Conservation (phyloP, 176 grass and related monocot genomes). For the Hyparrhenia diplandra region DNA sequence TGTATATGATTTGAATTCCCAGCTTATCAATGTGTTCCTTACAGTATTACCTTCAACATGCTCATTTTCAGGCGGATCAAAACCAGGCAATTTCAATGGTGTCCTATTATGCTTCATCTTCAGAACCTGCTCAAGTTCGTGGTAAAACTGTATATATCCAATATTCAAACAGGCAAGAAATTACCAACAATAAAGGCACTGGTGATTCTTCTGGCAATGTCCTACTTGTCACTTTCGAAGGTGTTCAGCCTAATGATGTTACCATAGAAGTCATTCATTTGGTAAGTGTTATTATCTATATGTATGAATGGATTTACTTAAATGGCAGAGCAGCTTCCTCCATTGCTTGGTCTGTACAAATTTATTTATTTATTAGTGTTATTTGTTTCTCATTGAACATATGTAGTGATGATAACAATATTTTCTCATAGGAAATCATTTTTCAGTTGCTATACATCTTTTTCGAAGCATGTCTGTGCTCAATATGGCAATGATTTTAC, state of each 20-base stretch:
- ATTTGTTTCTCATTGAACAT: neutral
- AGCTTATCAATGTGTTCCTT: conserved; percentile 2
- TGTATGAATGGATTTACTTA: neutral
- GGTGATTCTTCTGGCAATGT: conserved; percentile 85
- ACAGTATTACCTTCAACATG: conserved; percentile 17
- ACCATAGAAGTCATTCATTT: conserved; percentile 98
- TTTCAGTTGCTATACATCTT: neutral
- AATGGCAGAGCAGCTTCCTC: neutral
- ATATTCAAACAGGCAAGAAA: conserved; percentile 96
- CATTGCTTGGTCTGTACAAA: neutral
- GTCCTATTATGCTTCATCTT: conserved; percentile 82
- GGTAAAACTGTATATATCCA: conserved; percentile 97
- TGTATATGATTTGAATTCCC: neutral
- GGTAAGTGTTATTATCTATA: conserved; percentile 38
- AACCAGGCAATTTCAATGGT: conserved; percentile 98
- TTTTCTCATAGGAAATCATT: neutral
- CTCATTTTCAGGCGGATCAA: conserved; percentile 65
- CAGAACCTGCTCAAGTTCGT: conserved; percentile 91
- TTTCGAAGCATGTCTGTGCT: neutral
- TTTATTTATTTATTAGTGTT: neutral
- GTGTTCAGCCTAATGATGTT: conserved; percentile 72
- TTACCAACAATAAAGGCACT: conserved; percentile 79
- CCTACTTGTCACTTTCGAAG: conserved; percentile 90
- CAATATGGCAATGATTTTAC: neutral
- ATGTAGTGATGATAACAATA: neutral